These are phyloP conservation scores for Russula vinacea DNA, from an alignment of 768 basidiomycete genomes.

Conservation along the genomic window DNA sequence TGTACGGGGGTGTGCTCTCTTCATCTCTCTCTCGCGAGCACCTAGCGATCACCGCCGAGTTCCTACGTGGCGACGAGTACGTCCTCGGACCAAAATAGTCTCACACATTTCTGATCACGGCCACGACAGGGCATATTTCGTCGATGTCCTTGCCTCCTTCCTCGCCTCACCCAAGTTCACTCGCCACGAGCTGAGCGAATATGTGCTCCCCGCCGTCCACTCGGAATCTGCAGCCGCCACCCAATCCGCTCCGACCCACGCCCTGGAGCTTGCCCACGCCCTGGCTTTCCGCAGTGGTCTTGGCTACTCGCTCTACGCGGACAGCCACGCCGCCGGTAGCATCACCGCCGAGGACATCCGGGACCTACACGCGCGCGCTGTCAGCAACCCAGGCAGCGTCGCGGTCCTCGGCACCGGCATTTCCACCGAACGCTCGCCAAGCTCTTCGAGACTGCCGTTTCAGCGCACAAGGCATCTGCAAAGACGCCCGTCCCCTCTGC, in stretches of 20 bases:
- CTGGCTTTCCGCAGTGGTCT: slow-evolving; percentile 94
- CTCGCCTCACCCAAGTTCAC: slow-evolving; percentile 79
- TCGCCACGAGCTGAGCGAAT: slow-evolving; percentile 73
- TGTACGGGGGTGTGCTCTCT: slow-evolving; percentile 89
- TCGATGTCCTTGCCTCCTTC: slow-evolving; percentile 82
- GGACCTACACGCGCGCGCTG: slow-evolving; percentile 66
- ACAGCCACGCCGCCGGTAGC: slow-evolving; percentile 50
- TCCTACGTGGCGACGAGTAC: slow-evolving; percentile 93
- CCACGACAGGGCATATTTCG: slow-evolving; percentile 71
- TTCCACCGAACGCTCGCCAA: slow-evolving; percentile 57
- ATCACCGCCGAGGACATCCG: slow-evolving; percentile 69
- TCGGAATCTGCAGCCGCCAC: slow-evolving; percentile 64
- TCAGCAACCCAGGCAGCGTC: slow-evolving; percentile 72
- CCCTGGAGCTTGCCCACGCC: slow-evolving; percentile 83
- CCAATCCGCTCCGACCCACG: slow-evolving; percentile 59
- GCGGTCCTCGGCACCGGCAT: slow-evolving; percentile 86
- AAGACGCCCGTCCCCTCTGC: slow-evolving; percentile 41
- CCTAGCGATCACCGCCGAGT: slow-evolving; percentile 90
- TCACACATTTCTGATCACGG: slow-evolving; percentile 2
- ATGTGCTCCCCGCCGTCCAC: slow-evolving; percentile 65
- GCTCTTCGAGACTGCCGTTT: slow-evolving; percentile 67
- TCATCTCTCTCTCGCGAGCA: slow-evolving; percentile 84
- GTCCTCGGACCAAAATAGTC: slow-evolving; percentile 39
- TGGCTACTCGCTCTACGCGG: slow-evolving; percentile 84
- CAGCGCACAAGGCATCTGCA: slow-evolving; percentile 42